Evolutionary conservation across 495 filamentous ascomycete genomes (phyloP), one percentile per base, ranked within the genome.

Genomic region (Trichoderma parareesei): DNA sequence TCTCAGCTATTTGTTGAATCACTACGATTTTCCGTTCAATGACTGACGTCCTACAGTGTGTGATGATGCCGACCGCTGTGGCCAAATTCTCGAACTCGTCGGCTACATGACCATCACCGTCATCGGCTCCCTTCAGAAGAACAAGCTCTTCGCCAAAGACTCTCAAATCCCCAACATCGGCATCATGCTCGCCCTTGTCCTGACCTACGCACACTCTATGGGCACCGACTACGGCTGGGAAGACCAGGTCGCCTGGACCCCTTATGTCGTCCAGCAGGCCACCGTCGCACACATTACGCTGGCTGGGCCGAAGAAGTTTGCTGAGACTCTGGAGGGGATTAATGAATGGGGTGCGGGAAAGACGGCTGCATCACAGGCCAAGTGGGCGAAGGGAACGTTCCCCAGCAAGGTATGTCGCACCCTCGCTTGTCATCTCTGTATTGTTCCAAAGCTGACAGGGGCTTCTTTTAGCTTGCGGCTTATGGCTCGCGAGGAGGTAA

Each of bases 111-210:
- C 40, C 10, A 4, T 40, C 18, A 9, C 27, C 10, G 60, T 41
- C 33, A 18, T 61, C 35, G 40, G 41, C n/a, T 41, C 40, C 11
- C 27, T 61, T 41, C n/a, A 7, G 14, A 38, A 61, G 18, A 7
- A 41, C 10, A 16, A 18, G 5, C 35, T 41, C 60, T 61, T 61
- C 18, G 20, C 27, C 9, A 16, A n/a, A 37, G 37, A 38, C 35
- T 61, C 60, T 11, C 16, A 41, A 4, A 61, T 61, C 41, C 60
- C 60, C 60, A 61, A 61, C 60, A 38, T 61, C 8, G 10, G 11
- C 9, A 18, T 61, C 33, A 41, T 61, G 60, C 60, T 61, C 6
- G 60, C 60, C 11, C 27, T 61, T 16, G 11, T 61, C 6, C 11
- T 61, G 3, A 37, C 5, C 5, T 48, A 41, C 41, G 60, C 35